Conservation (phyloP, 2,329 filamentous ascomycete genomes). For the Hypoxylon sp. region DNA sequence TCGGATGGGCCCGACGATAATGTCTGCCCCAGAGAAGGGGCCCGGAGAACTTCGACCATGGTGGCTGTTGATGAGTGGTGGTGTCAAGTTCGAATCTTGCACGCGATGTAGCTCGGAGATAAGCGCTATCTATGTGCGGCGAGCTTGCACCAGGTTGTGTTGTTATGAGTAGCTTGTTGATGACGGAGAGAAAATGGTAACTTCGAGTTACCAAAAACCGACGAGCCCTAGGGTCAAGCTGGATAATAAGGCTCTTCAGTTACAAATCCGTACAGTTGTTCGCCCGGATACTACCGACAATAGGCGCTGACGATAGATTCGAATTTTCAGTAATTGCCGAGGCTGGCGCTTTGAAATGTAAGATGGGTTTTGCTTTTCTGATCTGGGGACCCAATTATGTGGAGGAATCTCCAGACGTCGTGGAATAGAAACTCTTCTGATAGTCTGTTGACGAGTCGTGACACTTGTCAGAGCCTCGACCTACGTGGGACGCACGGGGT, state of each 20-base stretch:
- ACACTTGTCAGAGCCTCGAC: constrained; percentile 36
- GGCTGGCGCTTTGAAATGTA: constrained; percentile 25
- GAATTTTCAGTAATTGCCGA: constrained; percentile 35
- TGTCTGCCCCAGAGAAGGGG: constrained; percentile 47
- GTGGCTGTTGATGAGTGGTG: constrained; percentile 28
- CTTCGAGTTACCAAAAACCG: constrained; percentile 32
- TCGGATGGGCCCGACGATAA: constrained; percentile 45
- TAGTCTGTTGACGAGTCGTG: constrained; percentile 42
- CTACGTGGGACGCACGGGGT: constrained; percentile 36
- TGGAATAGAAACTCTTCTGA: constrained; percentile 33
- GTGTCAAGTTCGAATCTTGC: constrained; percentile 25
- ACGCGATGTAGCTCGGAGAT: constrained; percentile 27
- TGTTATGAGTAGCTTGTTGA: constrained; percentile 27
- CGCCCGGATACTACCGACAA: constrained; percentile 28
- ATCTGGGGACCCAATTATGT: constrained; percentile 29
- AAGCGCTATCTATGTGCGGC: constrained; percentile 25
- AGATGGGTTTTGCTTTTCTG: constrained; percentile 10
- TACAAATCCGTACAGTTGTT: constrained; percentile 13
- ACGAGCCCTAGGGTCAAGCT: constrained; percentile 32
- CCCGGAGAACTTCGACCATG: constrained; percentile 54
- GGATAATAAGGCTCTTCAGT: constrained; percentile 24
- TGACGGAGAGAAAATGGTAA: constrained; percentile 17
- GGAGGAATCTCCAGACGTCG: constrained; percentile 35
- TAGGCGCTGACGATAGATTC: constrained; percentile 32
- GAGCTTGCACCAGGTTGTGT: constrained; percentile 22